phyloP scores from a whole-genome alignment of 345 rosid species.

The Citrus cavaleriei region DNA sequence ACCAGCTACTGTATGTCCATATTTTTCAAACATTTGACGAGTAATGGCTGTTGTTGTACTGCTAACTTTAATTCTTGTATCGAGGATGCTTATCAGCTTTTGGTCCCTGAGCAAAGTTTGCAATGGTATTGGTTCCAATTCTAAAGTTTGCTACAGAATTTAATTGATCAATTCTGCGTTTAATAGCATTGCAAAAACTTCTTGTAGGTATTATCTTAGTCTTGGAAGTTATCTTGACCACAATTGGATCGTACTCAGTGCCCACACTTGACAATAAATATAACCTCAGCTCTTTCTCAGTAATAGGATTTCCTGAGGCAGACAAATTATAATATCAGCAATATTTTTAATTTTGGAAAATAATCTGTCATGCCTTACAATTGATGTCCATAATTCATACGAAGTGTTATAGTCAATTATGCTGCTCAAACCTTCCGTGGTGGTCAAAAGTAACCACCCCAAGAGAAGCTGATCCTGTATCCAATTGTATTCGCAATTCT shows the following conservation, averaged over 20 bases:
- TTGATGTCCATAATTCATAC: background rate
- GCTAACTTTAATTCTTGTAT: too few relatives aligned
- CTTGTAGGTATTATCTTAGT: background rate
- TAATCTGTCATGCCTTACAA: background rate
- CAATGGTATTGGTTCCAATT: background rate
- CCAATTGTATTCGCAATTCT: background rate
- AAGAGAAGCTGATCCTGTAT: background rate
- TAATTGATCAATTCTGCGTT: background rate
- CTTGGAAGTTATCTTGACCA: background rate
- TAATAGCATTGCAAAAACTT: background rate
- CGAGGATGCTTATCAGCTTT: background rate
- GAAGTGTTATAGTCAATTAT: background rate
- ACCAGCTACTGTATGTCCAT: background rate
- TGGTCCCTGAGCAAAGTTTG: background rate
- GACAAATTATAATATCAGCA: background rate
- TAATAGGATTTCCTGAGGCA: background rate
- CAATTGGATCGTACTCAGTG: background rate
- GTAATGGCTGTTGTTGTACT: too few relatives aligned
- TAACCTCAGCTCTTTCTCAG: background rate
- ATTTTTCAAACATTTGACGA: background rate
- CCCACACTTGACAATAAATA: background rate
- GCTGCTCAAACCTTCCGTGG: background rate
- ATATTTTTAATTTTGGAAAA: background rate
- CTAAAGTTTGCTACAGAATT: background rate
- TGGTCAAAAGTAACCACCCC: background rate